Evolutionary conservation across 73 alveolate genomes (phyloP), one percentile per base, ranked within the genome.

Genomic region (Effrenium voratum): DNA sequence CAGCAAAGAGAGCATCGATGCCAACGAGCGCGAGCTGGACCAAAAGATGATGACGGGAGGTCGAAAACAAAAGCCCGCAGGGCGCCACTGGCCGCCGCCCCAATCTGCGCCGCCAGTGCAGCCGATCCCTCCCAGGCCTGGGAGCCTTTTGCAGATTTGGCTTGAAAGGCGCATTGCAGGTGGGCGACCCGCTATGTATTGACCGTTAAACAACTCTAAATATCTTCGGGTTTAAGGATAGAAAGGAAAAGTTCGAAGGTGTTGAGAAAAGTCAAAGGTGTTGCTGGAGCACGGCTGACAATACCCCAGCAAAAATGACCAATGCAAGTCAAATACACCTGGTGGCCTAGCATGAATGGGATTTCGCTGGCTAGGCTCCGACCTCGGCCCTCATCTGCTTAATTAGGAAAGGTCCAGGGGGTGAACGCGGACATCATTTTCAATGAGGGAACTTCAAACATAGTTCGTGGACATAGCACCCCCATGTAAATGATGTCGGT

Each of bases 71-170:
- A 52, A 52, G 63, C 87, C 87, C 3, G 57, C 26, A 46, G 94
- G 46, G 2, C 95, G 85, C 2, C 66, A 32, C 77, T 88, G 95
- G 95, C 95, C 95, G 6, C 95, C 95, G 43, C 86, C 49, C 16
- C 47, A 85, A 16, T 30, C 95, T 28, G 95, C 95, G 19, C 86
- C 95, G 26, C 85, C 83, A 44, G 38, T 88, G 44, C 95, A 88
- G 57, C 95, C 95, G 30, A 88, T 88, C 84, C 95, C 95, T 19
- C 73, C 95, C 3, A 72, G 95, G 73, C 92, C 45, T 13, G 8
- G 36, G 30, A 22, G 22, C 12, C 68, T 55, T 22, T 22, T 15
- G 22, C 30, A 55, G 22, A 12, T 55, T 22, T 15, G 22, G 22
- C 22, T 55, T 22, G 22, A 15, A 22, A 55, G 68, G 68, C 22